Conservation (phyloP, 2,329 filamentous ascomycete genomes). For the Chaetothyriales sp. region DNA sequence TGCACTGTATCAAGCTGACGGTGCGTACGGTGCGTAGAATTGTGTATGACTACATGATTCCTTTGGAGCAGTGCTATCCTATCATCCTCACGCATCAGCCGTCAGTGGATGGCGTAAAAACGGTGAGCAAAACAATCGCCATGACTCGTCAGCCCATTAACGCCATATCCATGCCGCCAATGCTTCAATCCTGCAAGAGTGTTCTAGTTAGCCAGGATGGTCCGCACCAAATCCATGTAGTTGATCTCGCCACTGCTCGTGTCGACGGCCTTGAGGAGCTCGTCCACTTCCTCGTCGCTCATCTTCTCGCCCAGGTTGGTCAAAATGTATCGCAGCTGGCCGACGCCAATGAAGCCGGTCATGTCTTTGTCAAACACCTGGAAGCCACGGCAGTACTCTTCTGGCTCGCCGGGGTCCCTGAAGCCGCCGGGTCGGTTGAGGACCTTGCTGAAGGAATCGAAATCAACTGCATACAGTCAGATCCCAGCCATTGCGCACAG, state of each 20-base stretch:
- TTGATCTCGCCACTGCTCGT: constrained; percentile 94
- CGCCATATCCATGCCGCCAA: neutral
- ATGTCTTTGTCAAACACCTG: constrained; percentile 99
- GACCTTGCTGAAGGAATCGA: constrained; percentile 90
- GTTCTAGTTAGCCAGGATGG: constrained; percentile 63
- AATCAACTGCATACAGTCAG: constrained; percentile 57
- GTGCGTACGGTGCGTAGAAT: too few species aligned
- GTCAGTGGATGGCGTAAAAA: neutral
- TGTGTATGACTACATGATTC: neutral
- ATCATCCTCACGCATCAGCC: neutral
- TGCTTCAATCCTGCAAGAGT: neutral
- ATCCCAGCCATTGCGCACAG: neutral
- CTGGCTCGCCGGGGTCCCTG: constrained; percentile 92
- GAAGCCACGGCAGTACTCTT: constrained; percentile 97
- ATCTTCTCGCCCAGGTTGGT: constrained; percentile 99
- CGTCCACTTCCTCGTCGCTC: constrained; percentile 96
- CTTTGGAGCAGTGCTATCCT: neutral
- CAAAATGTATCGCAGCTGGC: constrained; percentile 91
- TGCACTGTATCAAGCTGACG: too few species aligned
- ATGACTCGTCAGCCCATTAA: neutral
- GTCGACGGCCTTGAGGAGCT: constrained; percentile 95
- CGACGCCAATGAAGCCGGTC: constrained; percentile 94
- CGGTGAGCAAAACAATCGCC: neutral
- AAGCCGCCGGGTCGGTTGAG: constrained; percentile 96
- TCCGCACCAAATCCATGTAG: constrained; percentile 75